Evolutionary conservation across 176 grass and related monocot genomes (phyloP), one percentile per base, ranked within the genome.

Genomic region (Ananas comosus): DNA sequence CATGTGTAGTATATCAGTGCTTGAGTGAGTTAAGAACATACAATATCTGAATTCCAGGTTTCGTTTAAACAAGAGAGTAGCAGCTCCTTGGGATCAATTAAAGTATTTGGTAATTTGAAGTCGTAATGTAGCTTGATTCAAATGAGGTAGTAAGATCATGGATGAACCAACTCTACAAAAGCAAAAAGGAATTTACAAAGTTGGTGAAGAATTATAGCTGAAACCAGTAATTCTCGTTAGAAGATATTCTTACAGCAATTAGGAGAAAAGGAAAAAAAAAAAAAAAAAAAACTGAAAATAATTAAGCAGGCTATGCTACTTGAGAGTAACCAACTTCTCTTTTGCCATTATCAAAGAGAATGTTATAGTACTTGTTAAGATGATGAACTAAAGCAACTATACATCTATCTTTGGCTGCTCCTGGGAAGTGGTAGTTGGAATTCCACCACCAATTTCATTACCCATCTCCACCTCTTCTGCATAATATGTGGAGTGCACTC

Each of bases 401-500:
- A 9, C 54, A 14, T 59, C 54, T 59, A 19, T 18, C 19, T 59
- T 59, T 19, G 54, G 69, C n/a, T 67, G 75, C 29, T 69, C 29
- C 65, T 49, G 75, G 11, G 66, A 14, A 27, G 75, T 42, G 49
- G 33, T 52, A 25, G 25, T 56, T 65, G 50, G 9, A 9, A 12
- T 49, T 22, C 12, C 65, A 11, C 22, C 9, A 24, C 10, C 7
- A 9, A 57, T 10, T 29, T 13, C 72, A 5, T 13, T 28, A 4
- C 47, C 52, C 11, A 25, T 56, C 65, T 53, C 66, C 75, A 50
- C 25, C 48, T 77, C 65, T 21, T 77, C 65, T 18, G 65, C 66
- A 63, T 69, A 66, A 18, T 61, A 77, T 6, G 75, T 69, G 33
- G 75, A 77, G 51, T 77, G 75, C 17, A 77, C 75, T 13, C 75